Conservation (phyloP, 495 filamentous ascomycete species). For the Trichoderma virens region DNA sequence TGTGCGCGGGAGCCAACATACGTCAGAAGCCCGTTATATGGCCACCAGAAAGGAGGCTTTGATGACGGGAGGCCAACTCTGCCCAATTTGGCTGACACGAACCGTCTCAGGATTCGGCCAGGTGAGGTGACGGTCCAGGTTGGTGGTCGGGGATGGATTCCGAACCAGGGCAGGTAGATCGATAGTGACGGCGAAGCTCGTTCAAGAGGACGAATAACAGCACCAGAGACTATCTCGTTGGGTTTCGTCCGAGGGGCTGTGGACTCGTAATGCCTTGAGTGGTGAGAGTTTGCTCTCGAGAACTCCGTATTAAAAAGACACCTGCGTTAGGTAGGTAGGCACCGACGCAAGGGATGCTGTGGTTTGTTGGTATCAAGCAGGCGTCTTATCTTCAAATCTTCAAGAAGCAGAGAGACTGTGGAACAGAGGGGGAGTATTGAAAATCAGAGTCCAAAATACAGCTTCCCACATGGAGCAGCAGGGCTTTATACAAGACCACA, state of each 20-base stretch:
- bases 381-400: too few relatives aligned
- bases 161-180: background rate
- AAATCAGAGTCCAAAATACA: too few relatives aligned
- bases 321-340: too few relatives aligned
- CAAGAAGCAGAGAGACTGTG: too few relatives aligned
- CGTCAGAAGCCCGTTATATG: conserved; percentile 1
- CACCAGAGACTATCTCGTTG: background rate
- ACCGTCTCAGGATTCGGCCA: background rate
- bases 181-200: background rate
- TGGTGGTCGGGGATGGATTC: background rate
- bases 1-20: conserved; percentile 1
- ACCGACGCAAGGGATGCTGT: too few relatives aligned
- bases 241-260: background rate
- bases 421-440: too few relatives aligned
- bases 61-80: background rate
- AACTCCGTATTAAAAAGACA: too few relatives aligned
- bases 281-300: too few relatives aligned
- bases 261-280: too few relatives aligned
- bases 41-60: background rate
- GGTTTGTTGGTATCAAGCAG: too few relatives aligned
- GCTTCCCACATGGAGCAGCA: too few relatives aligned
- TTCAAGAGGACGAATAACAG: background rate
- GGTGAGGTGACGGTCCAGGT: background rate
- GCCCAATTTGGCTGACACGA: too few relatives aligned
- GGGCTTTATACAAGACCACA: background rate